Conservation (phyloP, 2,329 filamentous ascomycete species). For the Thielaviopsis punctulata region DNA sequence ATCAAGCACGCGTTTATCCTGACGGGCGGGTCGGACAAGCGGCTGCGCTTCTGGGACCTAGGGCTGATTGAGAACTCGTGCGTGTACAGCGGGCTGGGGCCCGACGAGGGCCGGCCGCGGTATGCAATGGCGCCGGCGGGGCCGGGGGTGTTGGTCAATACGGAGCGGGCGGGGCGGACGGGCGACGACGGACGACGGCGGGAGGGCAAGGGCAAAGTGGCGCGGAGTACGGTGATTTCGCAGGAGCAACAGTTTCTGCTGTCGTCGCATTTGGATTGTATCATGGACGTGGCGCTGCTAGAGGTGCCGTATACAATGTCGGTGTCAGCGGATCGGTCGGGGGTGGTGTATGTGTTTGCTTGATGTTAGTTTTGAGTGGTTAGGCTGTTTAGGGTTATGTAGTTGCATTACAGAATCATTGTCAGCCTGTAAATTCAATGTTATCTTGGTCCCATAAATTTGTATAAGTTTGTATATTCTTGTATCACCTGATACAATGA, state of each 20-base stretch:
- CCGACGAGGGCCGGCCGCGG: constrained; percentile 53
- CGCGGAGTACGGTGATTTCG: constrained; percentile 70
- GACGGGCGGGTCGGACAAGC: constrained; percentile 77
- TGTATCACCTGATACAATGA: too few species aligned
- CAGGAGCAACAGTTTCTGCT: constrained; percentile 75
- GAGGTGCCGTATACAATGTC: constrained; percentile 88
- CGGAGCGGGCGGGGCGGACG: constrained; percentile 36
- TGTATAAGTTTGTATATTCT: too few species aligned
- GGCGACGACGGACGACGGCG: constrained; percentile 2
- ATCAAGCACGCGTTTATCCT: constrained; percentile 69
- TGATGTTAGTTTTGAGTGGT: too few species aligned
- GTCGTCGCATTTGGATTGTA: constrained; percentile 70
- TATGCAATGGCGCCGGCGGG: constrained; percentile 50
- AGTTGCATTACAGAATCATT: too few species aligned
- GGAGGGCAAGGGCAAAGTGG: constrained; percentile 26
- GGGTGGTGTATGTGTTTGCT: constrained; percentile 71
- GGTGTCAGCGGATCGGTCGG: constrained; percentile 73
- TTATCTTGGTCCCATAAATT: too few species aligned
- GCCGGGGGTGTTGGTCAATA: constrained; percentile 45
- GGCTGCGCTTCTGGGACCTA: constrained; percentile 87
- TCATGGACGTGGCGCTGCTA: constrained; percentile 75
- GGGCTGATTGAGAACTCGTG: constrained; percentile 58
- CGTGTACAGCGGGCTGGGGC: constrained; percentile 61
- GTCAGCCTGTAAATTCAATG: too few species aligned
- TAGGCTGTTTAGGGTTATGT: too few species aligned